Evolutionary conservation across 805 yeast species (phyloP).

Genomic region (Zygosaccharomyces siamensis): DNA sequence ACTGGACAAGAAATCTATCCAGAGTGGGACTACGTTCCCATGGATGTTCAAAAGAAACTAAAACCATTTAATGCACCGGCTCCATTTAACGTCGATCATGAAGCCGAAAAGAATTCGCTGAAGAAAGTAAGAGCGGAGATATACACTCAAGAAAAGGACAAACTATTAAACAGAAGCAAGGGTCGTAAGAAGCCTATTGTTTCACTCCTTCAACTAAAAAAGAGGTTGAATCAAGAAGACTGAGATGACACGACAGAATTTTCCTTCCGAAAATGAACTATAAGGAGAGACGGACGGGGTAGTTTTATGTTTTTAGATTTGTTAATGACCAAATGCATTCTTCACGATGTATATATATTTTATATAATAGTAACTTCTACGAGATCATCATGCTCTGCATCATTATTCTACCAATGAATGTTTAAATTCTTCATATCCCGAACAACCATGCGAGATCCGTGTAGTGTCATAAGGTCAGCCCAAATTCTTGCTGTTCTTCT

Average conservation of each 20-base stretch:
- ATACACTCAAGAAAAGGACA: constrained; percentile 19
- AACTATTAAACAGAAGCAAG: constrained; percentile 20
- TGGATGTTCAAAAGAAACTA: constrained; percentile 28
- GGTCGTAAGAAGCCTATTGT: constrained; percentile 33
- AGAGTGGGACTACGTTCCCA: constrained; percentile 35
- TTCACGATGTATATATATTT: constrained; percentile 4
- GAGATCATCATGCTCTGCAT: background rate
- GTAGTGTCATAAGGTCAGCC: background rate
- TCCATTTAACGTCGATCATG: background rate
- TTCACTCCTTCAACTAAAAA: constrained; percentile 23
- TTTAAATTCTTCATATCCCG: no score
- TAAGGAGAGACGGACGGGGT: background rate
- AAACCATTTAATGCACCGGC: constrained; percentile 36
- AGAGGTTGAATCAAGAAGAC: constrained; percentile 15
- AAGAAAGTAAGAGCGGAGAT: constrained; percentile 15
- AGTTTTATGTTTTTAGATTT: constrained; percentile 1
- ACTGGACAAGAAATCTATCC: constrained; percentile 35
- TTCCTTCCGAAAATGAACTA: no score
- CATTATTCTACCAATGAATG: background rate
- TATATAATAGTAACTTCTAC: constrained; percentile 1
- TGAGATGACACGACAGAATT: background rate
- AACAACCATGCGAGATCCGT: no score
- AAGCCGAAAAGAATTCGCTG: constrained; percentile 11
- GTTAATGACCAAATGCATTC: constrained; percentile 1
- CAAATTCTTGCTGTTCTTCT: background rate